Evolutionary conservation across 768 basidiomycete species (phyloP).

Genomic region (Candolleomyces efflorescens): DNA sequence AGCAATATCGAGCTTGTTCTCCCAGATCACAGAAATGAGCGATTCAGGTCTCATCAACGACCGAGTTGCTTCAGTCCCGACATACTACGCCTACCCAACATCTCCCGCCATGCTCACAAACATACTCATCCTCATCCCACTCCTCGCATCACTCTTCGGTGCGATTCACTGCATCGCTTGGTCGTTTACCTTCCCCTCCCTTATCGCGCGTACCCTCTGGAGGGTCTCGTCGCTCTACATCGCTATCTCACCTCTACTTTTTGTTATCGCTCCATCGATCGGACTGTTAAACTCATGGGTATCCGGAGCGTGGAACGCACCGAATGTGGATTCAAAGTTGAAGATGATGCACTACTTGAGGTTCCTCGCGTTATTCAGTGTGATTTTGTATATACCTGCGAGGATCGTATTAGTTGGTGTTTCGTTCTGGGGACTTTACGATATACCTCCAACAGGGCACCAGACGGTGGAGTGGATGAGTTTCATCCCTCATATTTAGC

Average conservation of each 20-base stretch:
- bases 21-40: too few relatives aligned
- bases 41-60: too few relatives aligned
- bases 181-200: conserved; percentile 17
- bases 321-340: too few relatives aligned
- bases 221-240: conserved; percentile 10
- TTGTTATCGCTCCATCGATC: not conserved
- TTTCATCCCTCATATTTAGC: not conserved
- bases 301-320: too few relatives aligned
- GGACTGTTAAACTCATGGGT: too few relatives aligned
- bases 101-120: not conserved
- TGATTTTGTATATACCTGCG: too few relatives aligned
- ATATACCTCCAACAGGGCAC: not conserved
- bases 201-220: conserved; percentile 13
- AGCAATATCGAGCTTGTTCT: too few relatives aligned
- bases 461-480: not conserved
- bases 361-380: too few relatives aligned
- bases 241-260: conserved; percentile 7
- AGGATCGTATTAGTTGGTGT: too few relatives aligned
- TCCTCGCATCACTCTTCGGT: conserved; percentile 16
- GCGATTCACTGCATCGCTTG: conserved; percentile 22
- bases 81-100: not conserved
- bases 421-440: not conserved
- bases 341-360: too few relatives aligned
- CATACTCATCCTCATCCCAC: not conserved
- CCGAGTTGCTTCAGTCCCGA: not conserved